phyloP scores from a whole-genome alignment of 768 basidiomycete genomes.

The Naematelia aurantialba region DNA sequence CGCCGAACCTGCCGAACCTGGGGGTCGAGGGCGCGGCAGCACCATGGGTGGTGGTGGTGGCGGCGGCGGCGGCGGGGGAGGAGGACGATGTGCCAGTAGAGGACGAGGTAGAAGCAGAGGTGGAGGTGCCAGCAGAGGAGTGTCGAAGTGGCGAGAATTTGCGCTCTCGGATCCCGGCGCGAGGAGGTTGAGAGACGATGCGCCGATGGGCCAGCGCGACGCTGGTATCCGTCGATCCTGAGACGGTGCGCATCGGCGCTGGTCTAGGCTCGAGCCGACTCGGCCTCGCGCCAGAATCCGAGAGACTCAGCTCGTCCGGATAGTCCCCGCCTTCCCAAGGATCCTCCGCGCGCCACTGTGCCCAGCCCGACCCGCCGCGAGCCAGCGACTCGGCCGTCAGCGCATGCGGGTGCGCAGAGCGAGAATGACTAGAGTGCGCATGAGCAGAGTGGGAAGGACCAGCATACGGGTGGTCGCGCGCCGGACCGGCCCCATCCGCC shows the following conservation, averaged over 20 bases:
- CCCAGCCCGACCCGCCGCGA: too few species aligned
- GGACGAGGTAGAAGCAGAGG: not conserved
- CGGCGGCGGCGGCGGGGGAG: too few species aligned
- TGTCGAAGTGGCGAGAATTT: too few species aligned
- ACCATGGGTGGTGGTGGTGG: constrained; percentile 12
- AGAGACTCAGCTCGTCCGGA: constrained; percentile 10
- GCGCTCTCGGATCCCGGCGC: too few species aligned
- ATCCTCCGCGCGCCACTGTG: not conserved
- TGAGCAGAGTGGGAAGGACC: too few species aligned
- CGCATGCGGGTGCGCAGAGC: too few species aligned
- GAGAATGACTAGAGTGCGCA: too few species aligned
- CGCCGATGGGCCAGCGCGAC: constrained; percentile 2
- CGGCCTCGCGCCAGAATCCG: not conserved
- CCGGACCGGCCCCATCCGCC: constrained; percentile 14
- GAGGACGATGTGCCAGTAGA: too few species aligned
- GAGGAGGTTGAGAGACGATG: not conserved
- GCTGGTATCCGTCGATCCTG: not conserved
- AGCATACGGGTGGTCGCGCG: not conserved
- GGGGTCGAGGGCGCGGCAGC: not conserved
- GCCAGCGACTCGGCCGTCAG: too few species aligned
- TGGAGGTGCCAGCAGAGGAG: too few species aligned
- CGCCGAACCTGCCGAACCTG: not conserved
- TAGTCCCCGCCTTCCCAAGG: constrained; percentile 16
- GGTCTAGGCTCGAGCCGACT: not conserved
- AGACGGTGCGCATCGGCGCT: not conserved